Base-by-base conservation (phyloP, 306 rosid species). In the Canavalia gladiata region DNA sequence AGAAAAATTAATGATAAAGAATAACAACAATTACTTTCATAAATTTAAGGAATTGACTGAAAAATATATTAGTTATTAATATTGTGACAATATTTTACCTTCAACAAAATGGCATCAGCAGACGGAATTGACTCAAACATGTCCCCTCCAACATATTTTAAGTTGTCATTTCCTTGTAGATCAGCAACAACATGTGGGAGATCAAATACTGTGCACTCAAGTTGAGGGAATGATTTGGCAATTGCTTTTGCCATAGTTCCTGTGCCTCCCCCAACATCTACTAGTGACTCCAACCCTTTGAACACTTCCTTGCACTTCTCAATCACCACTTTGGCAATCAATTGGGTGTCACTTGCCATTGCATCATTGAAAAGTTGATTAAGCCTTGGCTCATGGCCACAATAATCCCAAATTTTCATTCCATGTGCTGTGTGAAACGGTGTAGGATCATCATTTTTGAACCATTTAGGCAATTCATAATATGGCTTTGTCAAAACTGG, bases 221-320 rank as follows among this genome's bases (percentile, higher is more conserved):
- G 0, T 2, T 51, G 12, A 8, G 84, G 67, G 29, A 80, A 80
- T 6, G 75, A 64, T 55, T 46, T 34, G 0, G 76, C 85, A 55
- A 81, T 41, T 6, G 63, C 70, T 9, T 45, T 74, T 65, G 75
- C 75, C 68, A 81, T 1, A 8, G 51, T 33, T 30, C 84, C 80
- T 4, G 81, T 81, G 33, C 85, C 80, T 74, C 76, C 85, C 6
- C 85, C 85, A 74, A 81, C 81, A 66, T 81, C 85, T 54, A 81
- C 81, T 76, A 74, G 64, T 55, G 84, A 54, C 3, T 65, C 70
- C 25, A 74, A 65, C 10, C 75, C 75, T 3, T 9, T 4, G 28
- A 81, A 74, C 43, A 66, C 62, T 4, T 0, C 62, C 2, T 43
- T 46, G 25, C 69, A 74, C 6, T 55, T 82, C 39, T 82, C 81